Evolutionary conservation across 345 rosid genomes (phyloP).

Genomic region (Gossypium ekmanianum): DNA sequence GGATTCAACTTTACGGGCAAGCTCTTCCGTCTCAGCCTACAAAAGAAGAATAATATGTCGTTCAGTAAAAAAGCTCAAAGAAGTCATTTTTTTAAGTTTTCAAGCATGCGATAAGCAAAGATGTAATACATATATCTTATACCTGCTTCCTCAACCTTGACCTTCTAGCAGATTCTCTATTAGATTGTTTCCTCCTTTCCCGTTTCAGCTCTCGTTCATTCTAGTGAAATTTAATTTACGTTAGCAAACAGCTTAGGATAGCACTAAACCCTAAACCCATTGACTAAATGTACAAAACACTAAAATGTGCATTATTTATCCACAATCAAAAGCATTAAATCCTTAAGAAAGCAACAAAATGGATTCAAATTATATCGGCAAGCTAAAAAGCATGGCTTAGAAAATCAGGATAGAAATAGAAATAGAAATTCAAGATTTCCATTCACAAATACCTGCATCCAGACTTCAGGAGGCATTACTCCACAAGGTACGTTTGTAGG

Average conservation of each 20-base stretch:
- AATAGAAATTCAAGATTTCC: neutral
- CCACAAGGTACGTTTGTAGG: constrained; percentile 39
- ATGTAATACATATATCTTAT: neutral
- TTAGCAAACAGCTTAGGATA: constrained; percentile 2
- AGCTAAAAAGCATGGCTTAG: neutral
- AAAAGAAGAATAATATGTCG: neutral
- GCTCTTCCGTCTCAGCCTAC: constrained; percentile 92
- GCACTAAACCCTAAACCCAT: neutral
- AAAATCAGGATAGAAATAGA: neutral
- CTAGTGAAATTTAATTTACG: constrained; percentile 26
- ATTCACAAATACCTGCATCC: constrained; percentile 59
- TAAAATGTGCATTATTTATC: neutral
- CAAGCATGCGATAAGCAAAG: no score
- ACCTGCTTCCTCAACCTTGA: constrained; percentile 98
- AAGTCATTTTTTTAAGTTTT: neutral
- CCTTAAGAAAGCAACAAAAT: neutral
- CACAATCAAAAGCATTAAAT: constrained; percentile 3
- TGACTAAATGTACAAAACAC: neutral
- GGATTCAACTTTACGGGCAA: constrained; percentile 63
- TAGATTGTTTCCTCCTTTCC: constrained; percentile 93
- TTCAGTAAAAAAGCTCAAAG: neutral
- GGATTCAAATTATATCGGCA: neutral
- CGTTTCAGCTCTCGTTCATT: constrained; percentile 85
- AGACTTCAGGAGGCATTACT: constrained; percentile 60
- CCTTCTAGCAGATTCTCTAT: constrained; percentile 95